Conservation (phyloP, 768 basidiomycete genomes). For the Amanita inopinata region DNA sequence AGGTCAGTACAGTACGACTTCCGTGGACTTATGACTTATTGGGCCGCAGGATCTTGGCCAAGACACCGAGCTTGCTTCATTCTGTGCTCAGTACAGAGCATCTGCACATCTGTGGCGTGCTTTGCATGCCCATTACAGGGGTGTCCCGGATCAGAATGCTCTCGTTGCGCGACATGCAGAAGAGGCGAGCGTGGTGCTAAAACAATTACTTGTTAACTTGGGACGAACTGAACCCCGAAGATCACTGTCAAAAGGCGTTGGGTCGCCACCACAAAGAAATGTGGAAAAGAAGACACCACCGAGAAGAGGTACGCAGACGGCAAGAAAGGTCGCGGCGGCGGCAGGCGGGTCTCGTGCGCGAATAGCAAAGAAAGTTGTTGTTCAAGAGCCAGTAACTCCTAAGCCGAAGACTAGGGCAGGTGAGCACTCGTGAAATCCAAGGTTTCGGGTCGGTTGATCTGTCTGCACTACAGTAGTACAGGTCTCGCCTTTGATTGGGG, state of each 20-base stretch:
- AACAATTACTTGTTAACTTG: conserved; percentile 19
- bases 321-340: background rate
- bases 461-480: conserved; percentile 24
- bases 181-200: conserved; percentile 41
- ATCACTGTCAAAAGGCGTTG: conserved; percentile 12
- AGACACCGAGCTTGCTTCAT: conserved; percentile 24
- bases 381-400: conserved; percentile 32
- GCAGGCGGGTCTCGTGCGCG: conserved; percentile 4
- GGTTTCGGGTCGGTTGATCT: too few species aligned
- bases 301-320: background rate
- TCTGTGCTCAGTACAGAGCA: conserved; percentile 39
- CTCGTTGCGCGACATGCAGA: conserved; percentile 43
- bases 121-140: conserved; percentile 55
- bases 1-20: conserved; percentile 26
- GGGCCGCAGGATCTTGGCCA: conserved; percentile 22
- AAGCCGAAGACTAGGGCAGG: conserved; percentile 32
- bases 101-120: conserved; percentile 59
- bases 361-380: conserved; percentile 10
- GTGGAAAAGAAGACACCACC: conserved; percentile 1
- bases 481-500: conserved; percentile 19
- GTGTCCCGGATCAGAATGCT: conserved; percentile 30
- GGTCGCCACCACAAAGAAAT: conserved; percentile 16
- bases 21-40: background rate
- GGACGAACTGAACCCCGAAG: conserved; percentile 10
- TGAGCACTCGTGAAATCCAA: too few species aligned